phyloP scores from a whole-genome alignment of 2,329 filamentous ascomycete genomes.

The Amylocarpus encephaloides region DNA sequence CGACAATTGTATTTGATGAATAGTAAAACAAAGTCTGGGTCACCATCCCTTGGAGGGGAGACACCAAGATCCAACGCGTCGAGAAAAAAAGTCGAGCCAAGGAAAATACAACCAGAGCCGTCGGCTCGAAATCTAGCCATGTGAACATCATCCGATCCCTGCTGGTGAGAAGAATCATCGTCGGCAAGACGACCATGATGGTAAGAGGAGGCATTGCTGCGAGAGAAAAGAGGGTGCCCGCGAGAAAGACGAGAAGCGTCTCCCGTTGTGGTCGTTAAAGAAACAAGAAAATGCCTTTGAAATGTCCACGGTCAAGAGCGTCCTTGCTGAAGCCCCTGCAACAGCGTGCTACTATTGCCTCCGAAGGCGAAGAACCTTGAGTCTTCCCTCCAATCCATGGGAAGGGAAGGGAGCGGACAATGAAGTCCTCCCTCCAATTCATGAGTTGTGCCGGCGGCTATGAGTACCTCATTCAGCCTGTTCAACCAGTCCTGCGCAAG shows the following conservation, averaged over 20 bases:
- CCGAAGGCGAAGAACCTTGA: constrained; percentile 23
- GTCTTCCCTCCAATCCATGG: constrained; percentile 30
- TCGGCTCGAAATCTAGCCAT: constrained; percentile 2
- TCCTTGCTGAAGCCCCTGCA: constrained; percentile 24
- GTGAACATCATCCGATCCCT: too few species aligned
- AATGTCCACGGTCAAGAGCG: constrained; percentile 26
- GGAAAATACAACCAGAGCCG: constrained; percentile 2
- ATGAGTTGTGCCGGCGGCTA: constrained; percentile 29
- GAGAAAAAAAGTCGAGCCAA: constrained; percentile 9
- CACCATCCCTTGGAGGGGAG: constrained; percentile 29
- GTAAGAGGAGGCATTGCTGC: constrained; percentile 2
- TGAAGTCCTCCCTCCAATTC: constrained; percentile 27
- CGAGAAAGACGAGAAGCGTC: constrained; percentile 2
- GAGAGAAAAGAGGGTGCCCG: constrained; percentile 4
- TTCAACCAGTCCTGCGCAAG: constrained; percentile 18
- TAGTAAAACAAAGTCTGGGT: constrained; percentile 16
- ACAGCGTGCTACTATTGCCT: constrained; percentile 27
- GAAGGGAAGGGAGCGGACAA: constrained; percentile 1
- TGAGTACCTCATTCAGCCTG: constrained; percentile 18
- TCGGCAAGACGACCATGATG: neutral
- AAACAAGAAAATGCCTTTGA: constrained; percentile 17
- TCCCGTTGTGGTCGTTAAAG: constrained; percentile 8
- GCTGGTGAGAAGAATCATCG: too few species aligned
- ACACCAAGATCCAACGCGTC: constrained; percentile 23
- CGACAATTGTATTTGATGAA: constrained; percentile 1